Evolutionary conservation across 1,139 yeast species (phyloP), one percentile per base, ranked within the genome.

Genomic region (Geotrichum citri-aurantii): DNA sequence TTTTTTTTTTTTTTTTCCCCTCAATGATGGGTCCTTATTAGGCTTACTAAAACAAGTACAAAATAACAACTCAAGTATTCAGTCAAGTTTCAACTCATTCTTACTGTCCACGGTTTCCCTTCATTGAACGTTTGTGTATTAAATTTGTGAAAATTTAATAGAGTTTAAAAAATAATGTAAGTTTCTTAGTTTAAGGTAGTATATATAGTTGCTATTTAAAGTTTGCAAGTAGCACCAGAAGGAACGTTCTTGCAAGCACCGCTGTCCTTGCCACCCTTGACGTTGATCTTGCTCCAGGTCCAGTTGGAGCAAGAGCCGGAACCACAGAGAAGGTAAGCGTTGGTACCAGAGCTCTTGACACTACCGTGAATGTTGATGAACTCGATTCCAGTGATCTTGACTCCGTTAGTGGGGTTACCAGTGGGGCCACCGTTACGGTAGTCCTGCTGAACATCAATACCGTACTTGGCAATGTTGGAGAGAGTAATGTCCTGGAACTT

Each of bases 381-480:
- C 7, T 6, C 48, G 21, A 33, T 19, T 31, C 26, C 27, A 17
- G 27, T 17, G n/a, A 53, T 29, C 19, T 21, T 33, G 12, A 53
- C 47, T 3, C 52, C 52, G 40, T 47, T 48, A 14, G 56, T 53
- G 40, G 56, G 56, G 23, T 23, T 33, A 14, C 56, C 56, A 14
- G 52, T 48, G 31, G 56, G 56, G 23, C 27, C 17, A 33, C 56
- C 56, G 47, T 53, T 53, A 21, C 19, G 6, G 56, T 53, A 53
- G 48, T 53, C 56, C 37, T 53, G 56, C 37, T 53, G 51, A 8
- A 53, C 56, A 26, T 27, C 51, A 53, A 53, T 21, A 47, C 56
- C 56, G 37, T 48, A 29, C 51, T 53, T 53, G 24, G 51, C 27
- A 48, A 53, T 53, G 47, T 53, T 53, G 14, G 51, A 31, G 5